Percentiles rank a stretch among this genome's conserved stretches.
These are phyloP conservation scores for Gloeopeniophorella convolvens DNA, from an alignment of 768 basidiomycete species.

Conservation along the genomic window DNA sequence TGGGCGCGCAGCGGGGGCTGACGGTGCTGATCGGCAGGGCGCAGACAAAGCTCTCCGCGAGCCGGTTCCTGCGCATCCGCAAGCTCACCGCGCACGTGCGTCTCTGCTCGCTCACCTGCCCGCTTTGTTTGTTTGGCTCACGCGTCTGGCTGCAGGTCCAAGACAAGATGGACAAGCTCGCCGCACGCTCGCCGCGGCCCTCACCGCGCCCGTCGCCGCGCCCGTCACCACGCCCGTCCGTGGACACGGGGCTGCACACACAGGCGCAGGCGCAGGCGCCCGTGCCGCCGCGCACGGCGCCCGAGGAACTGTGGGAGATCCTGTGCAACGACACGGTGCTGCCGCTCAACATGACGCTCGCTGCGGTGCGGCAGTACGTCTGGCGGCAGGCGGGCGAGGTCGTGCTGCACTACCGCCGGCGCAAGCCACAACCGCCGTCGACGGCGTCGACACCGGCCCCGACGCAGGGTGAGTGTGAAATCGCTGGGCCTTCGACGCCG, in stretches of 20 bases:
- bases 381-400: slow-evolving; percentile 76
- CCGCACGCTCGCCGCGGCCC: slow-evolving; percentile 25
- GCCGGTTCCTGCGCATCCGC: slow-evolving; percentile 73
- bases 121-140: background rate
- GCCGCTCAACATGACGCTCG: slow-evolving; percentile 84
- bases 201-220: slow-evolving; percentile 19
- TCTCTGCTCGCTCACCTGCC: slow-evolving; percentile 5
- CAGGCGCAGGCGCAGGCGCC: slow-evolving; percentile 10
- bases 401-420: slow-evolving; percentile 71
- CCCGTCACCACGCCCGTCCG: slow-evolving; percentile 29
- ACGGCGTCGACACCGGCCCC: too few species aligned
- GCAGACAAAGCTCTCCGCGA: slow-evolving; percentile 85
- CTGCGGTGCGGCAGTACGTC: slow-evolving; percentile 82
- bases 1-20: too few species aligned
- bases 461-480: too few species aligned
- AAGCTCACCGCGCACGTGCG: slow-evolving; percentile 81
- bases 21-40: slow-evolving; percentile 37
- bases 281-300: slow-evolving; percentile 26
- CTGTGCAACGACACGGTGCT: slow-evolving; percentile 82
- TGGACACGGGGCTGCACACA: slow-evolving; percentile 27
- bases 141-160: slow-evolving; percentile 49
- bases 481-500: too few species aligned
- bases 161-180: slow-evolving; percentile 70
- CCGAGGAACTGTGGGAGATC: slow-evolving; percentile 77
- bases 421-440: too few species aligned